Conservation (phyloP, 106 monocot species). For the Alisma plantagoaquatica region DNA sequence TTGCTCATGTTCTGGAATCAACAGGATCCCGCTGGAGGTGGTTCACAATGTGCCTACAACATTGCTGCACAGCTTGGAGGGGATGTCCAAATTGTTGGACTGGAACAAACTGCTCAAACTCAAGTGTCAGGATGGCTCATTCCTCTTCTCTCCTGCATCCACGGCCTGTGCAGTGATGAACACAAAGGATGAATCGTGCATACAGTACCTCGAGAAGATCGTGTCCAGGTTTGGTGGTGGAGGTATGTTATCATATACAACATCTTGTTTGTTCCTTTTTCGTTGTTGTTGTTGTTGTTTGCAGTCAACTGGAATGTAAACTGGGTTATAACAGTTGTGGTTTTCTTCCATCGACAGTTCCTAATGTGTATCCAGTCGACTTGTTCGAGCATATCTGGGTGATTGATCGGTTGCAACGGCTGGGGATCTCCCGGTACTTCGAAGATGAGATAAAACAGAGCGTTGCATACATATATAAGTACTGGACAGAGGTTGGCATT, state of each 20-base stretch:
- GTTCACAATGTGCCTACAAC: constrained; percentile 87
- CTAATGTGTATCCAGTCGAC: constrained; percentile 95
- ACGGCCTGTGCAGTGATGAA: constrained; percentile 78
- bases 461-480: constrained; percentile 58
- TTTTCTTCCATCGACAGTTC: constrained; percentile 32
- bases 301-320: not conserved
- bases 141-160: constrained; percentile 84
- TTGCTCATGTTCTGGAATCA: not conserved
- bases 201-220: constrained; percentile 41
- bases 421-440: constrained; percentile 82
- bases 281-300: not conserved
- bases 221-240: constrained; percentile 65
- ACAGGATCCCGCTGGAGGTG: constrained; percentile 77
- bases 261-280: not conserved
- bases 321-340: not conserved
- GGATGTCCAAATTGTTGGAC: constrained; percentile 51
- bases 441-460: constrained; percentile 54
- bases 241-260: too few relatives aligned
- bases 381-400: constrained; percentile 94
- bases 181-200: constrained; percentile 52
- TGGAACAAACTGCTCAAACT: constrained; percentile 70
- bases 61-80: constrained; percentile 89
- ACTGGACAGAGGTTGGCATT: constrained; percentile 70
- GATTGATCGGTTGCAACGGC: constrained; percentile 72
- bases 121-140: constrained; percentile 63